Conservation (phyloP, 1,284 basidiomycete species). For the Entoloma clypeatum region DNA sequence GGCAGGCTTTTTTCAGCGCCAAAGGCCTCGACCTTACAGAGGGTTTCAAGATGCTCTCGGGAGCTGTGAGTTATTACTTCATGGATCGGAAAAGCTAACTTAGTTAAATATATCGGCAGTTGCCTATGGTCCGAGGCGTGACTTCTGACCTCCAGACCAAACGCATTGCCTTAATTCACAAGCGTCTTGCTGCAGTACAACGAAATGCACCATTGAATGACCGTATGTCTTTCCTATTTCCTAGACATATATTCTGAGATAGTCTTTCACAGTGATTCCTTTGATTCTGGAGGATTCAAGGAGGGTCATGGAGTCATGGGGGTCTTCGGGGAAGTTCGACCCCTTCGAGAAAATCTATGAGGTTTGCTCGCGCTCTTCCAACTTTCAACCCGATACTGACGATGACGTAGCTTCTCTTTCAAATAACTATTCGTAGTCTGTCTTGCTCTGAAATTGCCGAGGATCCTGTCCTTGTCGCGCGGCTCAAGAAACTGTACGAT, state of each 20-base stretch:
- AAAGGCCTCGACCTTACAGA: conserved; percentile 68
- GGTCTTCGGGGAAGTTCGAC: conserved; percentile 54
- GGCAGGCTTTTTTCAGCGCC: conserved; percentile 63
- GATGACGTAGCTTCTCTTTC: conserved; percentile 57
- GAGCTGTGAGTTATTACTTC: conserved; percentile 49
- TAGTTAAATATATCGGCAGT: conserved; percentile 35
- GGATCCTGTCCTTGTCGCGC: conserved; percentile 52
- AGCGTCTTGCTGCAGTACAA: conserved; percentile 59
- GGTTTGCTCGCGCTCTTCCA: conserved; percentile 36
- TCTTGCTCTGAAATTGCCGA: conserved; percentile 65
- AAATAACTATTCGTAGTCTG: conserved; percentile 62
- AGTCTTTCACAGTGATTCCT: conserved; percentile 49
- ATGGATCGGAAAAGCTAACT: conserved; percentile 11
- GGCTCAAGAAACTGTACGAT: conserved; percentile 61
- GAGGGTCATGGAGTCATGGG: conserved; percentile 57
- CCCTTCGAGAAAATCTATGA: conserved; percentile 69
- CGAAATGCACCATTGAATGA: conserved; percentile 52
- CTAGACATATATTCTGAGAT: conserved; percentile 1
- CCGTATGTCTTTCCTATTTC: conserved; percentile 34
- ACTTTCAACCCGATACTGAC: conserved; percentile 8
- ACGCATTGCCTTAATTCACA: conserved; percentile 61
- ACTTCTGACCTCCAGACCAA: conserved; percentile 63
- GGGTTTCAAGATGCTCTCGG: conserved; percentile 71
- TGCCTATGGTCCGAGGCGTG: conserved; percentile 68
- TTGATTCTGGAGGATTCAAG: conserved; percentile 59